These are phyloP conservation scores for carrot (Daucus carota) DNA, from an alignment of 129 eudicot genomes.

Conservation along the genomic window DNA sequence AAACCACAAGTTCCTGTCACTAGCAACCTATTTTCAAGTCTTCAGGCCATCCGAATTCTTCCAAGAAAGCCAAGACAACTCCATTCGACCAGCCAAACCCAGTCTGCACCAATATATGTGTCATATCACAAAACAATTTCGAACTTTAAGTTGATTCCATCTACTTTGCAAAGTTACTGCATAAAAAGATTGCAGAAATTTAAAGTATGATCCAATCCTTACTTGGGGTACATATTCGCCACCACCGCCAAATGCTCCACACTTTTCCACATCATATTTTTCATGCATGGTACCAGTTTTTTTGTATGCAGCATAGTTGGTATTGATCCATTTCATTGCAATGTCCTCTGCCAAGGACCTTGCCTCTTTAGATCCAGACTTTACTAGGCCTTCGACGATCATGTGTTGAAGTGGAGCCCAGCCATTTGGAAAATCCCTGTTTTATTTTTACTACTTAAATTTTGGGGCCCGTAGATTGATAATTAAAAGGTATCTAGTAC, in stretches of 20 bases:
- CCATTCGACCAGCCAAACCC: slow-evolving; percentile 99
- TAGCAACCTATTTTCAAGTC: slow-evolving; percentile 55
- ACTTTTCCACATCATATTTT: slow-evolving; percentile 70
- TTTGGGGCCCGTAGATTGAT: background rate
- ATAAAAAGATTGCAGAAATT: background rate
- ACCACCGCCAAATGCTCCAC: slow-evolving; percentile 84
- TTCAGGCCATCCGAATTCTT: slow-evolving; percentile 92
- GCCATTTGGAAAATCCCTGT: slow-evolving; percentile 98
- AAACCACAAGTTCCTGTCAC: background rate
- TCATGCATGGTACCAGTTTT: slow-evolving; percentile 67
- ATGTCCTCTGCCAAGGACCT: slow-evolving; percentile 62
- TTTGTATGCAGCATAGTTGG: slow-evolving; percentile 61
- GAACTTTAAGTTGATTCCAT: background rate
- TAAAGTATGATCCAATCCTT: slow-evolving; percentile 18
- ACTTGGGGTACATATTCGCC: slow-evolving; percentile 95
- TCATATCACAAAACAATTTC: background rate
- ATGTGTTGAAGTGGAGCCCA: slow-evolving; percentile 96
- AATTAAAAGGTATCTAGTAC: background rate
- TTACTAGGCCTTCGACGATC: slow-evolving; percentile 72
- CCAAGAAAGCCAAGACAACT: slow-evolving; percentile 85
- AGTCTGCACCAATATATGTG: slow-evolving; percentile 44
- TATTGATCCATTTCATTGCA: slow-evolving; percentile 69
- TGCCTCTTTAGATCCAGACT: slow-evolving; percentile 51
- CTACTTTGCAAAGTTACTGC: background rate
- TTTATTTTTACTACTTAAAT: background rate